These are phyloP conservation scores for Xylaria sp. DNA, from an alignment of 2,329 filamentous ascomycete species.

Conservation along the genomic window DNA sequence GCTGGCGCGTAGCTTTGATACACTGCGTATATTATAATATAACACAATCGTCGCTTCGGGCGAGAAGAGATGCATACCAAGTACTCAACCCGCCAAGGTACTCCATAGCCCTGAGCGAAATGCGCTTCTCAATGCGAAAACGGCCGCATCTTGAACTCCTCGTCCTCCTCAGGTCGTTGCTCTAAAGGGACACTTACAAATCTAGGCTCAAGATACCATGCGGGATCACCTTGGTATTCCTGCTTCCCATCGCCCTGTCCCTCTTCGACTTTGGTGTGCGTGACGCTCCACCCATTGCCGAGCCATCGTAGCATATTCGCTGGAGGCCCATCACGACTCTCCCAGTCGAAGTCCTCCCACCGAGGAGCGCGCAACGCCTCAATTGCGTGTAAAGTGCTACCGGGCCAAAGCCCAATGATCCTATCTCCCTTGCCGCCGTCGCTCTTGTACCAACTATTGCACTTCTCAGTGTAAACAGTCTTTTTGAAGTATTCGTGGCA, in stretches of 20 bases:
- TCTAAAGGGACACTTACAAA: slow-evolving; percentile 45
- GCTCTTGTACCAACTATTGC: slow-evolving; percentile 66
- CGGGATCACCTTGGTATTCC: slow-evolving; percentile 47
- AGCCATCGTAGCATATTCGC: slow-evolving; percentile 54
- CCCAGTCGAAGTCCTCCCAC: slow-evolving; percentile 61
- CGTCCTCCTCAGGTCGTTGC: slow-evolving; percentile 46
- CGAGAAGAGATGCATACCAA: too few species aligned
- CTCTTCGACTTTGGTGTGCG: slow-evolving; percentile 50
- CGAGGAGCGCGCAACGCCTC: slow-evolving; percentile 56
- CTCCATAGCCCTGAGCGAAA: background rate
- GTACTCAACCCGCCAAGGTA: background rate
- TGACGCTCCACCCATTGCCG: slow-evolving; percentile 56
- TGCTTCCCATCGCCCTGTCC: slow-evolving; percentile 15
- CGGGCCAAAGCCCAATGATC: slow-evolving; percentile 59
- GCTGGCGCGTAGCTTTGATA: background rate
- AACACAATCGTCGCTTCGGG: background rate
- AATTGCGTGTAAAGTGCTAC: slow-evolving; percentile 57
- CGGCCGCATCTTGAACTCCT: slow-evolving; percentile 45
- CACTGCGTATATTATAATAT: too few species aligned
- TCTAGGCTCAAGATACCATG: slow-evolving; percentile 49
- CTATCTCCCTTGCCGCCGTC: slow-evolving; percentile 54
- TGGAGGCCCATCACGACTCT: slow-evolving; percentile 40
- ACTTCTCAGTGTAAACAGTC: slow-evolving; percentile 61
- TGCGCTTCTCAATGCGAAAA: slow-evolving; percentile 47
- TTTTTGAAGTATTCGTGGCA: slow-evolving; percentile 60